Base-by-base conservation (phyloP, 768 basidiomycete species). In the Termitomyces sp. region DNA sequence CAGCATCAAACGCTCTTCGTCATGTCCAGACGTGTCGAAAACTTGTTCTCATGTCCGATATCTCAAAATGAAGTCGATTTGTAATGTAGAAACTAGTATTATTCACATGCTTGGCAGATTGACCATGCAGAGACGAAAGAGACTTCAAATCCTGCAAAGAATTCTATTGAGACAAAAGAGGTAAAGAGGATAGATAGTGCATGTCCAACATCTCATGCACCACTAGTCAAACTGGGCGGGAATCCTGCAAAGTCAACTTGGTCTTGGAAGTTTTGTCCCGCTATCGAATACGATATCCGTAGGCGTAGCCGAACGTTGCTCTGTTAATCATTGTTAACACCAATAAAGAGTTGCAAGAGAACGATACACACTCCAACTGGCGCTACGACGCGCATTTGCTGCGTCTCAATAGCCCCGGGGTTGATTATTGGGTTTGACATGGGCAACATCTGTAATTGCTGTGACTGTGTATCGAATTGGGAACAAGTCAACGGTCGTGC, bases 381-480 rank as follows among this genome's bases (percentile, higher is more conserved):
- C 12, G 94, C 93, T 32, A 91, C 79, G 41, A 99, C 86, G 10
- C 94, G 84, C 91, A 99, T 89, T 70, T 96, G 93, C 70, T 98
- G 97, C 10, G 95, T 96, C 72, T 98, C 96, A 16, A 84, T 82
- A 9, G 85, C 75, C 1, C 94, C 93, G 0, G 92, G 87, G 36
- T 74, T 75, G 46, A 99, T 80, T 55, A 84, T 88, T 12, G 88
- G 79, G 71, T 88, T 94, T 5, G 94, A 94, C 90, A 98, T 98
- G 6, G 96, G 93, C 58, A 94, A 79, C 96, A 99, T 99, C 71
- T 98, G 95, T 57, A 99, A 72, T 70, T 97, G 95, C 74, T 97
- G 95, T 0, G 95, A 91, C 93, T 98, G 68, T 3, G 58, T 49
- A 58, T 44, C 16, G 35, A 50, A 41, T 18, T 32, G 40, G 32